phyloP scores from a whole-genome alignment of 75 land plant genomes.

The Sequoiadendron giganteum region DNA sequence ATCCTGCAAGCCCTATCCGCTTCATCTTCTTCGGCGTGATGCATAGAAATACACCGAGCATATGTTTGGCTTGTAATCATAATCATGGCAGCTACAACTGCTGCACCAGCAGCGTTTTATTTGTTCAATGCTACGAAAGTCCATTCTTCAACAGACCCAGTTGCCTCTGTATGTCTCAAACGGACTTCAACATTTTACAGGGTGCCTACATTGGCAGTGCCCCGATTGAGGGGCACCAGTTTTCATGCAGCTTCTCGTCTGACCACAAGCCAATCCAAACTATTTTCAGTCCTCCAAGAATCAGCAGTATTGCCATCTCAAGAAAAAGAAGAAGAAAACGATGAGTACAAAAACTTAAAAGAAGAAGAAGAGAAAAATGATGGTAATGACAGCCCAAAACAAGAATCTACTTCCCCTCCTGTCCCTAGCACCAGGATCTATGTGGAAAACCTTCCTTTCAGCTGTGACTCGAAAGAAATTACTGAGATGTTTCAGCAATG shows the following conservation, averaged over 20 bases:
- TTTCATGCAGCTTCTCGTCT: neutral
- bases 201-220: neutral
- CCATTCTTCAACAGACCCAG: neutral
- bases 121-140: neutral
- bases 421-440: neutral
- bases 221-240: neutral
- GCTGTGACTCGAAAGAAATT: neutral
- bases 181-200: neutral
- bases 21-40: neutral
- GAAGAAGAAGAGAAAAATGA: neutral
- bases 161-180: neutral
- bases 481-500: neutral
- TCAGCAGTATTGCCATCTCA: neutral
- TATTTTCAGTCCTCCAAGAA: neutral
- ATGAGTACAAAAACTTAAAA: neutral
- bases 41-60: neutral
- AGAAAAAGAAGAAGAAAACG: neutral
- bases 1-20: neutral
- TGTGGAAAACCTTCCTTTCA: neutral
- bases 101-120: neutral
- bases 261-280: neutral
- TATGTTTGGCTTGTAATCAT: neutral
- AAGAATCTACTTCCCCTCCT: neutral
- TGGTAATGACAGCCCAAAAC: neutral
- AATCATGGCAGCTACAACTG: neutral